Evolutionary conservation across 2,329 filamentous ascomycete species (phyloP).

Genomic region (Leptographium lundbergii): DNA sequence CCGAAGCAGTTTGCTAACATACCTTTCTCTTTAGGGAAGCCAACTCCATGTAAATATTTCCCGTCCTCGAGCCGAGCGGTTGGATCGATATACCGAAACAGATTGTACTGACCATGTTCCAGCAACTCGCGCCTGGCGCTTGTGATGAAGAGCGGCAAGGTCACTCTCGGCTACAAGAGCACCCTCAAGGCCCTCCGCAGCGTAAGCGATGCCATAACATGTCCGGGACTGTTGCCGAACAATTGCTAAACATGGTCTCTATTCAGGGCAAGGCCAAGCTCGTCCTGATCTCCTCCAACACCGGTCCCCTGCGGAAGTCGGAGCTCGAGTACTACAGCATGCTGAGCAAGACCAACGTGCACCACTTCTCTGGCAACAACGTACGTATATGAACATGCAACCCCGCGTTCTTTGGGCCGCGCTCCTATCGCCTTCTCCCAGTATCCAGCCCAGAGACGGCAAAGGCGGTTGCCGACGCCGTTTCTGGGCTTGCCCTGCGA

Average conservation of each 20-base stretch:
- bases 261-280: constrained; percentile 84
- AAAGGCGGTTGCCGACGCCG: background rate
- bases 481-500: constrained; percentile 62
- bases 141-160: constrained; percentile 58
- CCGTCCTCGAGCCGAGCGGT: background rate
- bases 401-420: background rate
- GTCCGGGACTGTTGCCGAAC: background rate
- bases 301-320: constrained; percentile 91
- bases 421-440: constrained; percentile 9
- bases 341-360: constrained; percentile 85
- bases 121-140: constrained; percentile 49
- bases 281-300: constrained; percentile 84
- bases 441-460: constrained; percentile 16
- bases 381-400: constrained; percentile 48
- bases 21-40: constrained; percentile 7
- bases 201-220: background rate
- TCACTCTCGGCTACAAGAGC: constrained; percentile 83
- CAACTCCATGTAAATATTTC: constrained; percentile 11
- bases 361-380: constrained; percentile 98
- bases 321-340: constrained; percentile 95
- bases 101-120: constrained; percentile 34
- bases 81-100: constrained; percentile 39
- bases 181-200: constrained; percentile 25
- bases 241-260: background rate
- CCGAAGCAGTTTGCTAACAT: background rate